phyloP scores from a whole-genome alignment of 2,329 filamentous ascomycete species.

The Alternaria triticimaculans region DNA sequence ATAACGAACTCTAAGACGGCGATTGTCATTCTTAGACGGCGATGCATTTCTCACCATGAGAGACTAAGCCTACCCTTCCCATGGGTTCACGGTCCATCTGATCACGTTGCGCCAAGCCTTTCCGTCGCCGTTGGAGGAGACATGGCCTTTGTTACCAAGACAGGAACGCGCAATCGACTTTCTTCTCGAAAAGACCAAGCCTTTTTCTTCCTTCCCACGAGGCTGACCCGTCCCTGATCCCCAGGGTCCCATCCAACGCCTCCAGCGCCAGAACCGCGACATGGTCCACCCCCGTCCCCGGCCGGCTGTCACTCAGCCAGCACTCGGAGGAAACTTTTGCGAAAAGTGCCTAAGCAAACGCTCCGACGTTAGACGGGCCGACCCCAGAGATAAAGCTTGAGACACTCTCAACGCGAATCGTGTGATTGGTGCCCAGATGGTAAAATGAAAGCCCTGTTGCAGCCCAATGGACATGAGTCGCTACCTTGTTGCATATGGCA shows the following conservation, averaged over 20 bases:
- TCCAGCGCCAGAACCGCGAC: slow-evolving; percentile 7
- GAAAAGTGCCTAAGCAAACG: slow-evolving; percentile 14
- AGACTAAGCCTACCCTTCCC: not conserved
- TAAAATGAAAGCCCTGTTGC: slow-evolving; percentile 13
- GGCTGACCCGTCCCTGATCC: slow-evolving; percentile 8
- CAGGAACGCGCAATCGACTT: slow-evolving; percentile 3
- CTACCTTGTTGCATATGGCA: slow-evolving; percentile 6
- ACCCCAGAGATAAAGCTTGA: slow-evolving; percentile 16
- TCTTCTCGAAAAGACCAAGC: slow-evolving; percentile 7
- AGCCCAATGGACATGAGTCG: slow-evolving; percentile 15
- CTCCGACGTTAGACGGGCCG: slow-evolving; percentile 16
- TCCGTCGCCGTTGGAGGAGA: not conserved
- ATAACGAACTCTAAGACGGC: slow-evolving; percentile 1
- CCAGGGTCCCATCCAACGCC: slow-evolving; percentile 9
- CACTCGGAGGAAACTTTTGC: slow-evolving; percentile 16
- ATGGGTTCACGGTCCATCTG: not conserved
- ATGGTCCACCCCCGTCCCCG: slow-evolving; percentile 5
- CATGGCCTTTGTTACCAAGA: not conserved
- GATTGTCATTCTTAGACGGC: not conserved
- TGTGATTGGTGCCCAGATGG: slow-evolving; percentile 11
- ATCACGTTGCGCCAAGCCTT: not conserved
- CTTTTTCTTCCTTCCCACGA: slow-evolving; percentile 1
- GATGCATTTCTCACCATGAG: not conserved
- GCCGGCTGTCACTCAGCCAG: slow-evolving; percentile 13
- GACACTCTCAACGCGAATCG: slow-evolving; percentile 10